Evolutionary conservation across 1,284 basidiomycete genomes (phyloP), one percentile per base, ranked within the genome.

Genomic region (Gymnopus androsaceus): DNA sequence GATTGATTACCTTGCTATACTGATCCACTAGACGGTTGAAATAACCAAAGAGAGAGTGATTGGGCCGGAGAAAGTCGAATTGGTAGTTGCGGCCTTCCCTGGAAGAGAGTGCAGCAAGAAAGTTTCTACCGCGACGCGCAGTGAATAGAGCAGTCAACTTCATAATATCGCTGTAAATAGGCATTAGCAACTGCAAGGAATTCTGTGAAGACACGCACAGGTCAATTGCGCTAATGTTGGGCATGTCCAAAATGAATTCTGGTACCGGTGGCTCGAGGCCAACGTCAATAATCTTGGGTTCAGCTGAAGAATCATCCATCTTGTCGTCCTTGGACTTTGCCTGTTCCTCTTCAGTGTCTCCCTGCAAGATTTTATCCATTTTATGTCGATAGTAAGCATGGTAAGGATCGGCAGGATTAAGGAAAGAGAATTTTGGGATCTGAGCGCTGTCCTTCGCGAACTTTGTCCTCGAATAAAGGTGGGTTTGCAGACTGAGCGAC

Each of bases 1-100:
- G 95, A 58, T 93, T 82, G 67, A 99, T 79, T 60, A 99, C 84
- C 73, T 91, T 95, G 53, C 87, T 87, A 74, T 99, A 99, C 71
- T 97, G 95, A 68, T 98, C 95, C 59, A 98, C 94, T 71, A 98
- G 85, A 61, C 92, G 86, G 73, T 99, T 98, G 79, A 98, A 99
- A 75, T 93, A 96, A 51, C 90, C 88, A 67, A 96, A 99, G 31
- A 99, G 85, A 14, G 95, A 98, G 71, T 98, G 96, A 1, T 87
- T 92, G 3, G 96, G 97, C 44, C 94, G 85, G 50, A 99, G 79
- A 71, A 99, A 99, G 70, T 98, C 97, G 67, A 99, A 99, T 67
- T 99, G 96, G 69, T 94, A 97, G 73, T 98, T 99, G 34, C 92
- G 85, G 15, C 90, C 90, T 75, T 99, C 97, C 49, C 88, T 84